Evolutionary conservation across 1,284 basidiomycete species (phyloP).

Genomic region (Entoloma clypeatum): DNA sequence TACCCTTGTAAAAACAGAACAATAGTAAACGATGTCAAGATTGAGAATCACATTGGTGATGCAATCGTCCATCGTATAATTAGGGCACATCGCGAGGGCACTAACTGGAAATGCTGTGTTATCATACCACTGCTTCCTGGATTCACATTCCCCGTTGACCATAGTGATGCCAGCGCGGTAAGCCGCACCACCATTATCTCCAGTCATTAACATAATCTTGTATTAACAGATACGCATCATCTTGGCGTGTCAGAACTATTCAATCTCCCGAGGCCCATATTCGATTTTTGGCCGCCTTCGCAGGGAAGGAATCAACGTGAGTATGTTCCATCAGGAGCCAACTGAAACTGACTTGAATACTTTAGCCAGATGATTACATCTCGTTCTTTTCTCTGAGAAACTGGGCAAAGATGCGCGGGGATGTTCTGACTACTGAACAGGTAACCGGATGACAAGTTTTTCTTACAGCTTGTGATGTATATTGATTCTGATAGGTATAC

Average conservation of each 20-base stretch:
- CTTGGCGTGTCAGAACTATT: conserved; percentile 89
- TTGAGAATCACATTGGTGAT: conserved; percentile 95
- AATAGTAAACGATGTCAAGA: conserved; percentile 76
- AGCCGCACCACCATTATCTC: neutral
- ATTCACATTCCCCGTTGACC: conserved; percentile 92
- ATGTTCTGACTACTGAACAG: conserved; percentile 87
- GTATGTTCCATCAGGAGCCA: conserved; percentile 24
- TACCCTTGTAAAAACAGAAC: conserved; percentile 51
- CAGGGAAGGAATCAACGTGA: conserved; percentile 85
- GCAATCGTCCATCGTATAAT: conserved; percentile 92
- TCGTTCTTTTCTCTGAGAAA: conserved; percentile 88
- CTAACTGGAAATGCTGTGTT: conserved; percentile 90
- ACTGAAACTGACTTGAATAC: conserved; percentile 13
- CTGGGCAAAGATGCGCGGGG: conserved; percentile 90
- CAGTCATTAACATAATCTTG: conserved; percentile 2
- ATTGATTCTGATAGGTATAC: conserved; percentile 58
- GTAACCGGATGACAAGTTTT: conserved; percentile 38
- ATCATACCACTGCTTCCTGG: conserved; percentile 92
- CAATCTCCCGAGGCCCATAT: conserved; percentile 85
- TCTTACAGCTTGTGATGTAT: conserved; percentile 3
- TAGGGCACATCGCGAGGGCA: conserved; percentile 79
- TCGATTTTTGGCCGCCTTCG: conserved; percentile 89
- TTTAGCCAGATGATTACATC: conserved; percentile 89
- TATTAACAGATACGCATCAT: conserved; percentile 79
- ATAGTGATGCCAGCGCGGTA: conserved; percentile 88